Base-by-base conservation (phyloP, 129 eudicot genomes). In the Smallanthus sonchifolius region DNA sequence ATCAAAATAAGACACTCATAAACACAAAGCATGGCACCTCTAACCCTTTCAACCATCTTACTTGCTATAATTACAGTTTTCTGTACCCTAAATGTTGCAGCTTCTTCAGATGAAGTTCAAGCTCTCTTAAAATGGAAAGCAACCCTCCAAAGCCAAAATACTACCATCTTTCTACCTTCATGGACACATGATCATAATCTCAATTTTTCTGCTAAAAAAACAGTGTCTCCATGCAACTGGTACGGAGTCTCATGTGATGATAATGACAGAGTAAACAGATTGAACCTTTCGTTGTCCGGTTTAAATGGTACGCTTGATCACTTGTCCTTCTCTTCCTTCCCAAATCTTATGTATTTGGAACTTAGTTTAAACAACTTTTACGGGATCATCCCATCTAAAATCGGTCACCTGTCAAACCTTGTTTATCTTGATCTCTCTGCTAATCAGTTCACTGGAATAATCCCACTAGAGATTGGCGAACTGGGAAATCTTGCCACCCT, bases 121-220 rank as follows among this genome's bases (percentile, higher is more conserved):
- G 79, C 84, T 28, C 72, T 80, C 28, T 43, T 80, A 10, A 74
- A 61, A 35, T 80, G 84, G 84, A 80, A 74, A 74, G 54, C 72
- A 48, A 80, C 55, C 48, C 78, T 80, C 38, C 44, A 45, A 20
- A 74, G 36, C n/a, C 65, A 28, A 14, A 65, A 44, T 48, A 68
- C 15, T 30, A 20, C 15, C n/a, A 7, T 39, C 10, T 14, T 74
- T 10, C 48, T 68, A 20, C 44, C 66, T 68, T 75, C 80, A 15
- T 74, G 80, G 80, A 80, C 39, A 19, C 10, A 60, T 3, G 32
- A 2, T 43, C 74, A 0, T 24, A 24, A 24, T 24, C 30, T 24
- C 30, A 24, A 24, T 24, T 24, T 24, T 24, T 24, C 30, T 24
- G 30, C 30, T 24, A 0, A 62, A 13, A 32, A 16, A 7, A 73